phyloP scores from a whole-genome alignment of 495 filamentous ascomycete genomes.

The Filosporella fistucella region DNA sequence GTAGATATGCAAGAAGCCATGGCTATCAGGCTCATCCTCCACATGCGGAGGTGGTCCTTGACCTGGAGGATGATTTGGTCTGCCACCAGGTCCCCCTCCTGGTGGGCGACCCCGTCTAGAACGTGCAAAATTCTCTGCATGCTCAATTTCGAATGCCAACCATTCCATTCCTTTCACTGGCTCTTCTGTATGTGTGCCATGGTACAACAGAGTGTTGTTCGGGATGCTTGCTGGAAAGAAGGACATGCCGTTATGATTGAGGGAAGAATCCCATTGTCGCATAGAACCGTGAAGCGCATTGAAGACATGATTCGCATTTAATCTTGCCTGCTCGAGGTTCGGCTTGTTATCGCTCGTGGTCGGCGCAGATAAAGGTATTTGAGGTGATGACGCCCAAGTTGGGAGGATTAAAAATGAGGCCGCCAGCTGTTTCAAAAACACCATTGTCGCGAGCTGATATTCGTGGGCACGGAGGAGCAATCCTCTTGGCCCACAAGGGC shows the following conservation, averaged over 20 bases:
- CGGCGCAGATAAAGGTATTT: background rate
- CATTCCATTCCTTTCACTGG: conserved; percentile 53
- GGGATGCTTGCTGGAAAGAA: conserved; percentile 57
- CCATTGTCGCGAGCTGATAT: background rate
- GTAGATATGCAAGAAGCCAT: conserved; percentile 54
- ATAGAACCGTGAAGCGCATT: conserved; percentile 62
- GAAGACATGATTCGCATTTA: conserved; percentile 59
- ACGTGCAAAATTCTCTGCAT: conserved; percentile 55
- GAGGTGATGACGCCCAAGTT: too few species aligned
- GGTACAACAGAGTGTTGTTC: conserved; percentile 55
- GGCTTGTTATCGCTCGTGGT: background rate
- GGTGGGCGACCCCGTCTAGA: background rate
- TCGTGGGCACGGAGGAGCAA: background rate
- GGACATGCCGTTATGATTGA: conserved; percentile 68
- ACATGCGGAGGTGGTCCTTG: background rate
- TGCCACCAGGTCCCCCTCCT: background rate
- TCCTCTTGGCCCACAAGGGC: background rate
- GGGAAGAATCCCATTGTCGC: conserved; percentile 65
- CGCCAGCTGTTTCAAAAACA: background rate
- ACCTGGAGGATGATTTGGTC: background rate
- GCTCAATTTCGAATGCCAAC: conserved; percentile 68
- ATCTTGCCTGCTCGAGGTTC: background rate
- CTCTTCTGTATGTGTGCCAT: conserved; percentile 40
- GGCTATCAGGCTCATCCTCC: background rate
- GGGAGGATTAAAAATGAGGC: background rate